phyloP scores from a whole-genome alignment of 805 yeast genomes.

The Candida sphagnicola region DNA sequence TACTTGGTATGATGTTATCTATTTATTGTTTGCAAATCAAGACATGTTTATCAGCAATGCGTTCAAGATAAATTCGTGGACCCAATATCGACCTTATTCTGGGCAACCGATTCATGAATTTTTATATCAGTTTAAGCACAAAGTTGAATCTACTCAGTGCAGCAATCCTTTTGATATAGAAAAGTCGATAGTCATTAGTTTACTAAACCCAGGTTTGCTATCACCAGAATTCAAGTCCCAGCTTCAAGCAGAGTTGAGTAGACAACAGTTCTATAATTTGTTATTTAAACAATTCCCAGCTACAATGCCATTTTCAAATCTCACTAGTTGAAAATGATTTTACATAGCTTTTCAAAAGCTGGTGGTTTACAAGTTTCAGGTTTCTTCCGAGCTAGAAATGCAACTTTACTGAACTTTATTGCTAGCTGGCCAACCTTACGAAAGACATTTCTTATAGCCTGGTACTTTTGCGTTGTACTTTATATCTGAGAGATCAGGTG shows the following conservation, averaged over 20 bases:
- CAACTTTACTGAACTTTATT: too few relatives aligned
- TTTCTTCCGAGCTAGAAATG: too few relatives aligned
- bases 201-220: neutral
- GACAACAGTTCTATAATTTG: neutral
- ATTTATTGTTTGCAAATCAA: constrained; percentile 2
- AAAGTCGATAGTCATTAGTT: neutral
- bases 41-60: constrained; percentile 1
- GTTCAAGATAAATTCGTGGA: neutral
- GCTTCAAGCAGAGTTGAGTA: neutral
- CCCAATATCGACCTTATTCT: neutral
- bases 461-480: too few relatives aligned
- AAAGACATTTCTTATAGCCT: too few relatives aligned
- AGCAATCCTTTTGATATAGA: neutral
- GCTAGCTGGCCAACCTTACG: too few relatives aligned
- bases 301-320: constrained; percentile 1
- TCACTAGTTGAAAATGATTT: neutral
- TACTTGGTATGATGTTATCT: neutral
- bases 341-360: too few relatives aligned
- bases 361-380: too few relatives aligned
- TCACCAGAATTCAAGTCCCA: constrained; percentile 1
- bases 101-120: neutral
- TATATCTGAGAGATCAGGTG: too few relatives aligned
- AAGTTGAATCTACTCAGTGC: neutral
- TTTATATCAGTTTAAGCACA: constrained; percentile 1
- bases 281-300: constrained; percentile 1